Evolutionary conservation across 768 basidiomycete species (phyloP).

Genomic region (Tulasnella sp.): DNA sequence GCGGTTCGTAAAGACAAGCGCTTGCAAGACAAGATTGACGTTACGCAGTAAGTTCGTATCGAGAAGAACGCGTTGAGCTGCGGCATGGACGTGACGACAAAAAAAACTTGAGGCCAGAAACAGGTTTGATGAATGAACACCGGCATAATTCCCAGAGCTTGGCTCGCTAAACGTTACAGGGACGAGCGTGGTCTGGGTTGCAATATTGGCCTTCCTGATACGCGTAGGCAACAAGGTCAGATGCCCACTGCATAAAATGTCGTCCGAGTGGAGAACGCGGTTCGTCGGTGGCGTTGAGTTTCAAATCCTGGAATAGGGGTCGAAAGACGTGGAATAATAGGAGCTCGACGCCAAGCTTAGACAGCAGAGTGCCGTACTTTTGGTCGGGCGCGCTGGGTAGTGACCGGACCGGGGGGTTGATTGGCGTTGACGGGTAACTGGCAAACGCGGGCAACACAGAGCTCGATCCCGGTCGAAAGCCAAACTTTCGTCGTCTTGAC

Average conservation of each 20-base stretch:
- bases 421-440: background rate
- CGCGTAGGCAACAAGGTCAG: background rate
- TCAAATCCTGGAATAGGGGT: background rate
- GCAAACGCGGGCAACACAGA: background rate
- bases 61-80: background rate
- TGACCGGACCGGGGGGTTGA: background rate
- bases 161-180: background rate
- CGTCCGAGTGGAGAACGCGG: slow-evolving; percentile 8
- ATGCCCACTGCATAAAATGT: background rate
- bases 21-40: background rate
- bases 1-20: background rate
- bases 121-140: background rate
- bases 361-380: background rate
- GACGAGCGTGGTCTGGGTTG: slow-evolving; percentile 12
- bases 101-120: background rate
- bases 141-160: slow-evolving; percentile 9
- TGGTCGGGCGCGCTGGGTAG: background rate
- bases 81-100: background rate
- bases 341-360: background rate
- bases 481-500: background rate
- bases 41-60: background rate
- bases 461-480: background rate
- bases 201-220: background rate
- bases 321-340: slow-evolving; percentile 7
- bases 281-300: background rate